Conservation (phyloP, 805 yeast species). For the Kuraishia ogatae region DNA sequence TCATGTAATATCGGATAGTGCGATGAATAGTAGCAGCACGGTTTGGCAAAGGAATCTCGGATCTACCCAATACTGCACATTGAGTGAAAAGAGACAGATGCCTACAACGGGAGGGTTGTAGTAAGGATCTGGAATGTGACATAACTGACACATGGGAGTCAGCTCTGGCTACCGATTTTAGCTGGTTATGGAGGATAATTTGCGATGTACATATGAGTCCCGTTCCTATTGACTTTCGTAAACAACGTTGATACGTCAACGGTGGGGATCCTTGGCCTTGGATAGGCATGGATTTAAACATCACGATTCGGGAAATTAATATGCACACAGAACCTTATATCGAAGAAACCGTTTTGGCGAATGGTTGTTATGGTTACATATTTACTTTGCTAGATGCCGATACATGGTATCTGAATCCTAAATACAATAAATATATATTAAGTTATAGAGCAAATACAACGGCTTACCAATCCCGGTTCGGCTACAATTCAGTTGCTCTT, state of each 20-base stretch:
- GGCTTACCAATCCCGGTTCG: background rate
- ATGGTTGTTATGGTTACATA: background rate
- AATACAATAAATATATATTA: no score
- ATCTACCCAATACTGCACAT: no score
- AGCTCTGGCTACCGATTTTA: background rate
- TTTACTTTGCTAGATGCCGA: background rate
- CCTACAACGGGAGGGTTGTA: no score
- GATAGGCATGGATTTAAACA: background rate
- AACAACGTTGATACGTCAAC: background rate
- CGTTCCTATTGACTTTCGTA: background rate
- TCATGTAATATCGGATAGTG: background rate
- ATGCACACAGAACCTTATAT: background rate
- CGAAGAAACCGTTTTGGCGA: background rate
- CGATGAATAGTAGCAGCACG: background rate
- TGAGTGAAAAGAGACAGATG: no score
- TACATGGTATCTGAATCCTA: background rate
- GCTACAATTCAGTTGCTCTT: slow-evolving; percentile 1
- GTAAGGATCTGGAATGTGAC: background rate
- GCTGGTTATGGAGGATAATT: no score
- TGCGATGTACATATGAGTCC: background rate
- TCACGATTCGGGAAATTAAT: background rate
- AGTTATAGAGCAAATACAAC: background rate
- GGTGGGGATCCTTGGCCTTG: background rate
- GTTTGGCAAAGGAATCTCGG: no score
- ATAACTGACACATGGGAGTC: background rate